phyloP scores from a whole-genome alignment of 2,329 filamentous ascomycete genomes.

The Incumbomyces delicatus region DNA sequence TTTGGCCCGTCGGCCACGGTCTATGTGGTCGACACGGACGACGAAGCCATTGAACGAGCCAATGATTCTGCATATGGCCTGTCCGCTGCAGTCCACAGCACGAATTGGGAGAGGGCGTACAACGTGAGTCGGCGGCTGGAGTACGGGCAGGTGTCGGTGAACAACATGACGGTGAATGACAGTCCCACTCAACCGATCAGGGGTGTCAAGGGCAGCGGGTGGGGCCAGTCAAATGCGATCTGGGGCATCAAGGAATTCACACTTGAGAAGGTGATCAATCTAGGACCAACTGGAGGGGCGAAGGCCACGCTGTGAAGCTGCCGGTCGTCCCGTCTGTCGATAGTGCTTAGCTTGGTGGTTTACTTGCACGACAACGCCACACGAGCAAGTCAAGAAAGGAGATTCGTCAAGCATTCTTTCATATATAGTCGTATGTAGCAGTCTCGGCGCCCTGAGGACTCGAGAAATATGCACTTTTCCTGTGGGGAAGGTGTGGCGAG shows the following conservation, averaged over 20 bases:
- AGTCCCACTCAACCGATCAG: slow-evolving; percentile 55
- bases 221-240: slow-evolving; percentile 49
- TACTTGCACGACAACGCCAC: too few relatives aligned
- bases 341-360: too few relatives aligned
- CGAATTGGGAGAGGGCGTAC: slow-evolving; percentile 51
- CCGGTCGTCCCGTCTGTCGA: too few relatives aligned
- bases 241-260: slow-evolving; percentile 52
- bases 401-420: too few relatives aligned
- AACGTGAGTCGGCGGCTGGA: slow-evolving; percentile 53
- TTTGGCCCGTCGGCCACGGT: slow-evolving; percentile 68
- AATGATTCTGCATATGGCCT: slow-evolving; percentile 78
- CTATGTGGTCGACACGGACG: slow-evolving; percentile 47
- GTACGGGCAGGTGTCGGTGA: slow-evolving; percentile 37
- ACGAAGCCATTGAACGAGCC: slow-evolving; percentile 59
- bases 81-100: slow-evolving; percentile 59
- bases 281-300: too few relatives aligned
- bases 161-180: slow-evolving; percentile 48
- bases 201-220: slow-evolving; percentile 56
- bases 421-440: too few relatives aligned
- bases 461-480: too few relatives aligned
- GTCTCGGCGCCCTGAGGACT: too few relatives aligned
- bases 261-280: slow-evolving; percentile 54
- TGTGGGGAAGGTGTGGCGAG: too few relatives aligned
- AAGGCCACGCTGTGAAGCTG: too few relatives aligned
- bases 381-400: too few relatives aligned